Percentiles rank a stretch among this genome's conserved stretches.
phyloP scores from a whole-genome alignment of 2,329 filamentous ascomycete species.

The Fusarium nygamai region DNA sequence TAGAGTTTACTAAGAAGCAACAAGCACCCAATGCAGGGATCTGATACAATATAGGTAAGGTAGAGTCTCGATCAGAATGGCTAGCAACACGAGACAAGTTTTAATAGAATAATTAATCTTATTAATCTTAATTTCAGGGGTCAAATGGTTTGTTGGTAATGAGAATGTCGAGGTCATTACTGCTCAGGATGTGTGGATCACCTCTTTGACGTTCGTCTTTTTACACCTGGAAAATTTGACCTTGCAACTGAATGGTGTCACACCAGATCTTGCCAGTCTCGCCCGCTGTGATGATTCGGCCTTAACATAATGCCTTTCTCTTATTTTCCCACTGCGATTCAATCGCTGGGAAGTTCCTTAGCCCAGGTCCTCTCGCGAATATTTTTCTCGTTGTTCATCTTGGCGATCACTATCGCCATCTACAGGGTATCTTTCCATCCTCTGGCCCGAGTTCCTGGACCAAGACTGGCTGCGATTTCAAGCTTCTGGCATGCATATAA shows the following conservation, averaged over 20 bases:
- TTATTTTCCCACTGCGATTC: slow-evolving; percentile 4
- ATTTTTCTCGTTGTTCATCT: slow-evolving; percentile 11
- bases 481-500: slow-evolving; percentile 60
- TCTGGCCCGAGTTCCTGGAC: slow-evolving; percentile 57
- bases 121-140: neutral
- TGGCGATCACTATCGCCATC: slow-evolving; percentile 31
- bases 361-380: neutral
- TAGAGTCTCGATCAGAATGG: neutral
- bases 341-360: neutral
- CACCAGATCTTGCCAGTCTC: neutral
- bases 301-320: slow-evolving; percentile 13
- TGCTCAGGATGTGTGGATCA: slow-evolving; percentile 10
- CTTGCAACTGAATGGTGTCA: neutral
- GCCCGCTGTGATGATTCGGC: slow-evolving; percentile 20
- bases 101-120: too few species aligned
- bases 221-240: neutral
- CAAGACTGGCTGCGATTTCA: slow-evolving; percentile 57
- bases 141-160: neutral
- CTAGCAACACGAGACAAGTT: neutral
- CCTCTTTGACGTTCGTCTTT: slow-evolving; percentile 1
- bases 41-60: neutral
- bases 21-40: neutral
- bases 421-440: slow-evolving; percentile 58
- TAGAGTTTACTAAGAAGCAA: neutral
- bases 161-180: neutral